A percentile compares a stretch with the other conserved stretches of the same genome.
Evolutionary conservation across 768 basidiomycete species (phyloP).

Genomic region (Kwoniella bestiolae): DNA sequence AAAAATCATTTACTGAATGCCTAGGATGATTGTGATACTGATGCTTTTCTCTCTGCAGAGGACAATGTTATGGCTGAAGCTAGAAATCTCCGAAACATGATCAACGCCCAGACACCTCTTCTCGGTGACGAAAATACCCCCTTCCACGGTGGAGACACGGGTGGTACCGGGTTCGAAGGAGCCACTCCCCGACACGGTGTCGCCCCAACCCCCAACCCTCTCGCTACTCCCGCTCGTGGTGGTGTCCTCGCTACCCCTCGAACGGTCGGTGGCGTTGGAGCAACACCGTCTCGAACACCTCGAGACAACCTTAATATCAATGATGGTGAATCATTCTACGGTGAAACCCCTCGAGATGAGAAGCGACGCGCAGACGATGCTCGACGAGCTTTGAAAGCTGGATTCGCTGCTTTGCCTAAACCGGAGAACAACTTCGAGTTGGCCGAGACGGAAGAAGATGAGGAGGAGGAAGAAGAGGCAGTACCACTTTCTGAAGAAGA

Average conservation of each 20-base stretch:
- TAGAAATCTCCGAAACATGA: slow-evolving; percentile 92
- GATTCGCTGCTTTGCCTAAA: slow-evolving; percentile 81
- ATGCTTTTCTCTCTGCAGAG: slow-evolving; percentile 62
- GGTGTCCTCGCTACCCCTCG: slow-evolving; percentile 65
- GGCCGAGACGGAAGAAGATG: slow-evolving; percentile 85
- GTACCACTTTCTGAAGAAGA: slow-evolving; percentile 71
- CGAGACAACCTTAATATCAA: slow-evolving; percentile 92
- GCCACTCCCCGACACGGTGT: slow-evolving; percentile 92
- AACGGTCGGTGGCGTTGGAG: slow-evolving; percentile 56
- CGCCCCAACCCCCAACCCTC: slow-evolving; percentile 92
- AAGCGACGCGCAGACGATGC: slow-evolving; percentile 67
- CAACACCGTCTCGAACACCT: slow-evolving; percentile 91
- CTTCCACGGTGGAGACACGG: slow-evolving; percentile 71
- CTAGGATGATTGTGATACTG: not conserved
- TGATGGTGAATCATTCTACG: slow-evolving; percentile 64
- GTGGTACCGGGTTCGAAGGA: slow-evolving; percentile 89
- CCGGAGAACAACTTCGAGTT: slow-evolving; percentile 98
- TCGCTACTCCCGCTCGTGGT: slow-evolving; percentile 78
- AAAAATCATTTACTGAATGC: not conserved
- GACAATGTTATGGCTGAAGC: slow-evolving; percentile 95
- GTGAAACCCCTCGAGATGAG: slow-evolving; percentile 77
- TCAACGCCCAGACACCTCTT: slow-evolving; percentile 86
- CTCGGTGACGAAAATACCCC: slow-evolving; percentile 98
- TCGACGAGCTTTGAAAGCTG: slow-evolving; percentile 76
- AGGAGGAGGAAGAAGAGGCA: slow-evolving; percentile 60